Conservation (phyloP, 345 rosid genomes). For the Salix udensis region DNA sequence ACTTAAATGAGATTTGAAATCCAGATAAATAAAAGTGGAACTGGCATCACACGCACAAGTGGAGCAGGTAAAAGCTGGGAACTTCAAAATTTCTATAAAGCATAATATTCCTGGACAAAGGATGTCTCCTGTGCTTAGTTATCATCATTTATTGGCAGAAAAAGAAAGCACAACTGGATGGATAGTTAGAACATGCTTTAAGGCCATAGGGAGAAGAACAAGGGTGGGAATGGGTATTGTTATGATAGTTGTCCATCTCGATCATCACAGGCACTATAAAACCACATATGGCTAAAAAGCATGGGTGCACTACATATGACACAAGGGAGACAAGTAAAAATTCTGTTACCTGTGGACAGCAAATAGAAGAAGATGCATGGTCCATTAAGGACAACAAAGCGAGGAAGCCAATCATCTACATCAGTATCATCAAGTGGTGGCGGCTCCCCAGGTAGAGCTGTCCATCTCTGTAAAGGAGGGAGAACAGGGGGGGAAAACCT, state of each 20-base stretch:
- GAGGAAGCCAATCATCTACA: slow-evolving; percentile 97
- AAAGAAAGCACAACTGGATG: neutral
- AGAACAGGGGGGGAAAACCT: neutral
- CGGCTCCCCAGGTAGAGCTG: slow-evolving; percentile 92
- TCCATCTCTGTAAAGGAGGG: slow-evolving; percentile 70
- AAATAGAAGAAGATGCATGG: slow-evolving; percentile 77
- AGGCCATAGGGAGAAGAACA: neutral
- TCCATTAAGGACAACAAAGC: slow-evolving; percentile 92
- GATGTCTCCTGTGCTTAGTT: neutral
- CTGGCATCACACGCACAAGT: neutral
- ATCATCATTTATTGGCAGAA: neutral
- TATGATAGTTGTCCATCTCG: neutral
- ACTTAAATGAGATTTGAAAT: neutral
- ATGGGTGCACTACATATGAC: neutral
- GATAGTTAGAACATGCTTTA: neutral
- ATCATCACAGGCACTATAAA: neutral
- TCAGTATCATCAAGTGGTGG: slow-evolving; percentile 86
- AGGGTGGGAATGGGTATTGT: neutral
- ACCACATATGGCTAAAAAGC: neutral
- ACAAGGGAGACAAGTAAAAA: neutral
- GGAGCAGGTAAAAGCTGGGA: neutral
- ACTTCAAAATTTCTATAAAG: neutral
- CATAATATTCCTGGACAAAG: neutral
- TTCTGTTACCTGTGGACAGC: slow-evolving; percentile 57
- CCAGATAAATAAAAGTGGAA: neutral